Evolutionary conservation across 2,329 filamentous ascomycete species (phyloP), one percentile per base, ranked within the genome.

Genomic region (Trichoderma sp.): DNA sequence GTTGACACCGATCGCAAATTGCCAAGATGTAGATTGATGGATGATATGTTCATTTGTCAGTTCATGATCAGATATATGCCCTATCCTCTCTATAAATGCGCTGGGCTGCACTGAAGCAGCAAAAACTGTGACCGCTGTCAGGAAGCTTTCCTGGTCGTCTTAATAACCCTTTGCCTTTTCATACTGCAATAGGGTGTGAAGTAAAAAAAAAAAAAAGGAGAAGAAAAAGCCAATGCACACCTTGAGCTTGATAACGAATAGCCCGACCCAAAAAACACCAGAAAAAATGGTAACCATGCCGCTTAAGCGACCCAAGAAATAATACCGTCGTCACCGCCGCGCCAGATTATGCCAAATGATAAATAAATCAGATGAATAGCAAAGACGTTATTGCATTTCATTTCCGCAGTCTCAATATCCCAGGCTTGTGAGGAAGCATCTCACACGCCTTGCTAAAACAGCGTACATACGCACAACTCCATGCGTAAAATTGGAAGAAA

Each of bases 291-390:
- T 54, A 39, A 66, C 63, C 54, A 58, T 66, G 30, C 16, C 34
- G 37, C 52, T 6, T 39, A 52, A 58, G 65, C 39, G 34, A 32
- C 43, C 21, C 34, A 37, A 68, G 32, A 54, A 69, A 49, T 11
- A 69, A 30, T 37, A n/a, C 26, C 58, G 49, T 63, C 54, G 73
- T 75, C 52, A 55, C 49, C 61, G 67, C 71, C 74, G 75, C 75
- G 75, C 75, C 75, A 70, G 66, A 74, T 66, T 72, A 74, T 76
- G 76, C 75, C 73, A 74, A 66, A 75, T 75, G 69, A 74, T 73
- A 74, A 74, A 74, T 73, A 74, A 73, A 68, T 70, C 46, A 51
- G 52, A 59, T 51, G 54, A 66, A 66, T 66, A 66, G 28, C 32
- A 59, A 51, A 65, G 39, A 49, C 64, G 64, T 66, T 34, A 59